Evolutionary conservation across 2,329 filamentous ascomycete genomes (phyloP), one percentile per base, ranked within the genome.

Genomic region (Aspergillus neotritici): DNA sequence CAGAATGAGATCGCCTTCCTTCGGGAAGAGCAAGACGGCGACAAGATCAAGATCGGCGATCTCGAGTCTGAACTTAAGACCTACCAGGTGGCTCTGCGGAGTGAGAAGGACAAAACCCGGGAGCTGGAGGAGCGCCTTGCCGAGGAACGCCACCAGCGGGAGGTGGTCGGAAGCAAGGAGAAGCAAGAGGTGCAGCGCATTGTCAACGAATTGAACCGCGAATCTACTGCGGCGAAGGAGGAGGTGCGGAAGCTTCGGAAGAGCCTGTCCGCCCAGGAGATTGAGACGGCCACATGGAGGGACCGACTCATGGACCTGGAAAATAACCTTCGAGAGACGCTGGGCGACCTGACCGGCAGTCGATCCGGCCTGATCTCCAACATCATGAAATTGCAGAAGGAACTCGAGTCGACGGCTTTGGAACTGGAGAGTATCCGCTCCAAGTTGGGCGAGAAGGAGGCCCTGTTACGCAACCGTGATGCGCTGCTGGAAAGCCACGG

Each of bases 21-120:
- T 39, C 83, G 93, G 2, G 93, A 98, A 62, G 93, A 98, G 70
- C 93, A 98, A 66, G 93, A 98, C 67, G 81, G 80, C 13, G 93
- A 98, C 72, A 98, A 98, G 76, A 94, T 98, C 63, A 90, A 89
- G 67, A 97, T 98, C 57, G 88, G 91, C 31, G 89, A 97, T 59
- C 75, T 97, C 6, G 90, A 97, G 61, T 86, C 87, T 7, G 82
- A 84, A 11, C 71, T 96, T 31, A 86, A 87, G 56, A 84, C 81
- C 44, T 78, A 82, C n/a, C 86, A 94, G 62, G 81, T 88, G 58
- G 80, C 74, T 37, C 71, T 95, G n/a, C 80, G 85, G 44, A 89
- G 93, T 40, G 89, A 95, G 65, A 86, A 84, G 65, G 90, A 96
- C 48, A 82, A 80, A 36, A 74, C 77, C 13, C 76, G 73, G 57